These are phyloP conservation scores for Cyathus olla DNA, from an alignment of 1,284 basidiomycete species.

Conservation along the genomic window DNA sequence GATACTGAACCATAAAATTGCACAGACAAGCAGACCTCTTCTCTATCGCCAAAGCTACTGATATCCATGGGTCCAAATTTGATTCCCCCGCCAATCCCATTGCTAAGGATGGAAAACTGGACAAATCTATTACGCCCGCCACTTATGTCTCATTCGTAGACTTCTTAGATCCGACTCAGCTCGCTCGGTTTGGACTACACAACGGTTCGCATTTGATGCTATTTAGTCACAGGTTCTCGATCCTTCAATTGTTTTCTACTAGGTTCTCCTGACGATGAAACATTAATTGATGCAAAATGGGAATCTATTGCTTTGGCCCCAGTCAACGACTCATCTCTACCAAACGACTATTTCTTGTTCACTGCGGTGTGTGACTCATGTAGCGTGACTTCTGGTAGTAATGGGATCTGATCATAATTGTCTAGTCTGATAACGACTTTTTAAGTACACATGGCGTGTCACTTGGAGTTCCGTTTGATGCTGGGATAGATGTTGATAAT, in stretches of 20 bases:
- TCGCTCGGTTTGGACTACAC: slow-evolving; percentile 73
- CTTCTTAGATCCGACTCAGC: slow-evolving; percentile 60
- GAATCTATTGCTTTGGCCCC: slow-evolving; percentile 74
- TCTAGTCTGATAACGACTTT: slow-evolving; percentile 75
- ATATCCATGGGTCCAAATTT: slow-evolving; percentile 70
- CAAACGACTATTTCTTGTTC: slow-evolving; percentile 78
- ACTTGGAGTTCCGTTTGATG: slow-evolving; percentile 64
- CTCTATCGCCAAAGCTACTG: slow-evolving; percentile 67
- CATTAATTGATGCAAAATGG: slow-evolving; percentile 76
- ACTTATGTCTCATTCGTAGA: slow-evolving; percentile 68
- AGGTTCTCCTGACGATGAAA: slow-evolving; percentile 57
- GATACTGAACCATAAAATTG: slow-evolving; percentile 11
- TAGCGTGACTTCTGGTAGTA: neutral
- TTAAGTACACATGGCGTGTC: slow-evolving; percentile 68
- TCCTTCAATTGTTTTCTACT: neutral
- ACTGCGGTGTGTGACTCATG: too few species aligned
- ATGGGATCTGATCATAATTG: neutral
- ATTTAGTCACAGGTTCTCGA: neutral
- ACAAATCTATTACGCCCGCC: slow-evolving; percentile 62
- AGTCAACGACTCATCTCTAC: slow-evolving; percentile 56
- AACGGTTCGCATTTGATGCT: slow-evolving; percentile 45
- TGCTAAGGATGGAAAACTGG: slow-evolving; percentile 61
- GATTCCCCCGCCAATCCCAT: slow-evolving; percentile 67
- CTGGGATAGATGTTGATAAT: slow-evolving; percentile 68
- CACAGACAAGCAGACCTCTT: slow-evolving; percentile 66